Evolutionary conservation across 1,284 basidiomycete species (phyloP), one percentile per base, ranked within the genome.

Genomic region (Ustilago trichophora): DNA sequence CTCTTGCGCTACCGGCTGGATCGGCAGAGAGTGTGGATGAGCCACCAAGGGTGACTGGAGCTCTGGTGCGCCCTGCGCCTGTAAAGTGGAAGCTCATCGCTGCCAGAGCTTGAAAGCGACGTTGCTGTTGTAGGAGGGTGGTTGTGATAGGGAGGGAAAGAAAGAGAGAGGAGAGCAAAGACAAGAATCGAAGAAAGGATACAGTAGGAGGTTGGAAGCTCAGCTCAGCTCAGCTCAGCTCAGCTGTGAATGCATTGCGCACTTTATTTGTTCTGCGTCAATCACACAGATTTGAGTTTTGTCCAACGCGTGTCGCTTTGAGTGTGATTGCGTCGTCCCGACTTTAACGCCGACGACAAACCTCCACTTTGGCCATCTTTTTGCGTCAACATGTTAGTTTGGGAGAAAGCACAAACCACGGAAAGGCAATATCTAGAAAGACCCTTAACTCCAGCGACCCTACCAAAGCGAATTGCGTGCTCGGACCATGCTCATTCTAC

Each of bases 11-110:
- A 22, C 29, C 44, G n/a, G 60, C 66, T 10, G 60, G 66, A 37
- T 69, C 59, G 24, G 44, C 47, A 3, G 54, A 31, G n/a, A 44
- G 22, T 6, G 55, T 51, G 21, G 70, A 65, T 4, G 54, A 42
- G 40, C 63, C 63, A 33, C 71, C 71, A 19, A 70, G 63, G 15
- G 55, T 63, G 36, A 73, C 68, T 8, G 49, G 43, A 15, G 60
- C 52, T 18, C 50, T 44, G 18, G 67, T 43, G 9, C 58, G 51
- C 21, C 58, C 51, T 24, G 59, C 56, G 37, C 71, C 71, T 3
- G 67, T 73, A 48, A 73, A 73, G 38, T 73, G 59, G 41, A 67
- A 73, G 52, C 59, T 59, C 69, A 72, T 72, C 3, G 21, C 22
- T 46, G 25, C 18, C 25, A 6, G 19, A 15, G 19, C n/a, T 13